A percentile compares a stretch with the other conserved stretches of the same genome.
Conservation (phyloP, 257 asterid species). For the Solanum dulcamara region DNA sequence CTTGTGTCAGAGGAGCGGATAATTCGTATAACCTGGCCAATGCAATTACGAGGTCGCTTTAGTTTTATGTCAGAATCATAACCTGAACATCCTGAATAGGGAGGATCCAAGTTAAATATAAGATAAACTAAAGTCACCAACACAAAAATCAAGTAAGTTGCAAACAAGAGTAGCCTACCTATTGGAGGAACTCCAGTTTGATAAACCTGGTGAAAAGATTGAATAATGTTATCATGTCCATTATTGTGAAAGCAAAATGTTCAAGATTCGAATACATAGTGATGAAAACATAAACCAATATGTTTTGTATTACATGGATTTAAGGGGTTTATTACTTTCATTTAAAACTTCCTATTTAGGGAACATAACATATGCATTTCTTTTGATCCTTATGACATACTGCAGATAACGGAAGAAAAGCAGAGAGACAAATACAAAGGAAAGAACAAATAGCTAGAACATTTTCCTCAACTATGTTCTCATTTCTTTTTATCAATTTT, state of each 20-base stretch:
- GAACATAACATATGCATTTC: neutral
- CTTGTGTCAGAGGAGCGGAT: slow-evolving; percentile 40
- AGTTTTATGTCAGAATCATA: slow-evolving; percentile 24
- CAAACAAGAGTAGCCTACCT: neutral
- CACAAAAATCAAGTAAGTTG: neutral
- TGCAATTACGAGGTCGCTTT: slow-evolving; percentile 45
- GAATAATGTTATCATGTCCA: neutral
- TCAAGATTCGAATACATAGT: neutral
- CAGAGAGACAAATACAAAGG: neutral
- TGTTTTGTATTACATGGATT: neutral
- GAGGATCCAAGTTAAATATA: neutral
- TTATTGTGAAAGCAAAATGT: neutral
- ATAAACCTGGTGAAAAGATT: neutral
- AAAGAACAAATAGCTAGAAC: neutral
- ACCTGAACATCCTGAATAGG: slow-evolving; percentile 34
- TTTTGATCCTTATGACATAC: neutral
- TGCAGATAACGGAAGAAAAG: neutral
- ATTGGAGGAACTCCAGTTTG: neutral
- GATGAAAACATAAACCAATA: neutral
- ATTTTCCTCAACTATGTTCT: neutral
- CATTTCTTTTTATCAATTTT: neutral
- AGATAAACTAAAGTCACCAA: neutral
- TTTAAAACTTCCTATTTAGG: neutral
- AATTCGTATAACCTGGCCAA: slow-evolving; percentile 58
- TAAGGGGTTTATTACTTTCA: neutral